Conservation (phyloP, 2,329 filamentous ascomycete genomes). For the Nigrospora osmanthi region DNA sequence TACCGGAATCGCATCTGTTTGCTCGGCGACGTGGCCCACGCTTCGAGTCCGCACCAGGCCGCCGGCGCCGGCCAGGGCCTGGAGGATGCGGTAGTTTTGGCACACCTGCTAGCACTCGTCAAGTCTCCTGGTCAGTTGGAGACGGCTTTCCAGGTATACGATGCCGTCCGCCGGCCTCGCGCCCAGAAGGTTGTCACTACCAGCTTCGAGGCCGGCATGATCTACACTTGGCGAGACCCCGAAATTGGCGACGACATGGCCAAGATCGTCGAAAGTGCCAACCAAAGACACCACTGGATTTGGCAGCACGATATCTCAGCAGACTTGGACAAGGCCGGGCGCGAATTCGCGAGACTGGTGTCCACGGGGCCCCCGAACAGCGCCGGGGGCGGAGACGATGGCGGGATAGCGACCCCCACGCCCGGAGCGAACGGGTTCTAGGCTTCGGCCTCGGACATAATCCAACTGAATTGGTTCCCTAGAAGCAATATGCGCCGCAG, state of each 20-base stretch:
- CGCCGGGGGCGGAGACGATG: slow-evolving; percentile 2
- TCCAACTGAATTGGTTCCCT: too few species aligned
- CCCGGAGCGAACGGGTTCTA: background rate
- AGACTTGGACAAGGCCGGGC: slow-evolving; percentile 15
- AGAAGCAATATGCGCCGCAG: background rate
- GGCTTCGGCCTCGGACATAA: background rate
- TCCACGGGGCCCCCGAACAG: background rate
- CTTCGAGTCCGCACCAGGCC: slow-evolving; percentile 15
- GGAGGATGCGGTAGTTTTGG: slow-evolving; percentile 17
- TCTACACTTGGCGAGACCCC: slow-evolving; percentile 18
- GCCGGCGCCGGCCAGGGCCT: slow-evolving; percentile 17
- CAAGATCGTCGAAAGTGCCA: slow-evolving; percentile 20
- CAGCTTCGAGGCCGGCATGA: slow-evolving; percentile 18
- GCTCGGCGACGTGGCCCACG: slow-evolving; percentile 18
- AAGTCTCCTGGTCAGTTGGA: slow-evolving; percentile 10
- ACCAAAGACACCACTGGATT: slow-evolving; percentile 21
- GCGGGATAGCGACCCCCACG: slow-evolving; percentile 3
- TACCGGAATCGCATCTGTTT: slow-evolving; percentile 13
- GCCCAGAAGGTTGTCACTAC: slow-evolving; percentile 21
- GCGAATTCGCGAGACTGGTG: slow-evolving; percentile 9
- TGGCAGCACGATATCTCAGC: slow-evolving; percentile 20
- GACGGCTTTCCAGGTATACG: slow-evolving; percentile 17
- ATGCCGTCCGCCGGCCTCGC: slow-evolving; percentile 18
- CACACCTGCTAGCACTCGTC: slow-evolving; percentile 13
- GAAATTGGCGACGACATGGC: slow-evolving; percentile 18